phyloP scores from a whole-genome alignment of 148 eudicot species.

The Arctostaphylos glauca region DNA sequence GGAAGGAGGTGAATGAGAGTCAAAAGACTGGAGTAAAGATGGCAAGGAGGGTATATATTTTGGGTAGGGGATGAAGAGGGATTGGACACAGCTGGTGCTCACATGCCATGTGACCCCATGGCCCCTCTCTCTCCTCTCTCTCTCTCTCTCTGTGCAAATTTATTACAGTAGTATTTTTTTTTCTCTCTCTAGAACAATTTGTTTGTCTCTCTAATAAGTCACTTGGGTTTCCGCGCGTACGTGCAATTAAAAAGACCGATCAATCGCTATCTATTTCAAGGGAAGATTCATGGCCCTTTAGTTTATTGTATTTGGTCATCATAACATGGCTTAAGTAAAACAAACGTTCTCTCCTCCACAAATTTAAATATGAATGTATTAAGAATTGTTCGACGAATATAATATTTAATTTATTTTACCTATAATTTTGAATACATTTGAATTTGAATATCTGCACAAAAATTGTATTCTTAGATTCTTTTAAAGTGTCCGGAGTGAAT shows the following conservation, averaged over 20 bases:
- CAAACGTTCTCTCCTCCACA: background rate
- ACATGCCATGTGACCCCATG: conserved; percentile 78
- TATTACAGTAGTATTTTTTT: background rate
- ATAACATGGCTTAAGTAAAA: conserved; percentile 18
- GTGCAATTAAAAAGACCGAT: conserved; percentile 47
- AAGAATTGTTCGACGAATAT: too few relatives aligned
- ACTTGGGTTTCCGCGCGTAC: conserved; percentile 36
- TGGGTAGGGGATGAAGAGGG: conserved; percentile 8
- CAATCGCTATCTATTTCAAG: conserved; percentile 36
- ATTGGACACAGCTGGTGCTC: conserved; percentile 57
- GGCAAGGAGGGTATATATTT: conserved; percentile 42
- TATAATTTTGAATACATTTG: too few relatives aligned
- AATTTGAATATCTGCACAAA: too few relatives aligned
- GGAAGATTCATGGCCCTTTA: conserved; percentile 17
- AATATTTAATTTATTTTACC: too few relatives aligned
- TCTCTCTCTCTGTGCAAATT: background rate
- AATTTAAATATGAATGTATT: too few relatives aligned
- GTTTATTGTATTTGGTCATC: conserved; percentile 10
- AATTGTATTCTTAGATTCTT: too few relatives aligned
- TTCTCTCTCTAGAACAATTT: conserved; percentile 18
- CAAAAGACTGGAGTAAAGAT: conserved; percentile 40
- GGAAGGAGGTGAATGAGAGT: conserved; percentile 25
- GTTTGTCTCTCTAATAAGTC: conserved; percentile 29
- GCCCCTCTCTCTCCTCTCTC: background rate
- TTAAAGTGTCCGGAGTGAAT: too few relatives aligned